A percentile compares a stretch with the other conserved stretches of the same genome.
These are phyloP conservation scores for Zea mays DNA, from an alignment of 176 grass and related monocot species.

Conservation along the genomic window DNA sequence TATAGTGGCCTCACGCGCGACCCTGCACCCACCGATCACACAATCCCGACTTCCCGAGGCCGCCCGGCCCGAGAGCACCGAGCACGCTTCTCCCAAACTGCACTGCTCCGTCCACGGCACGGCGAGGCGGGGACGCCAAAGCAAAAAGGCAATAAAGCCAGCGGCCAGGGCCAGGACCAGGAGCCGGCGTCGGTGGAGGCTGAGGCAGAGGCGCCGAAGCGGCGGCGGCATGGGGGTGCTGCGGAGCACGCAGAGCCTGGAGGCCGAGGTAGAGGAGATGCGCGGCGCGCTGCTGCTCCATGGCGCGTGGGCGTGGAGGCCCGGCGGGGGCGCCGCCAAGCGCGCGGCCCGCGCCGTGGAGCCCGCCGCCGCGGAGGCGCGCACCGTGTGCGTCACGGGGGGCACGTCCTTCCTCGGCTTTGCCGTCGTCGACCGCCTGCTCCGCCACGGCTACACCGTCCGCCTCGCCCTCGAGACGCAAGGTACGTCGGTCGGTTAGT, in stretches of 20 bases:
- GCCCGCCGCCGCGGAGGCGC: conserved; percentile 31
- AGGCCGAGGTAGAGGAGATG: conserved; percentile 96
- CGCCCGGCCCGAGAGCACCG: background rate
- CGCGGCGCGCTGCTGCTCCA: conserved; percentile 51
- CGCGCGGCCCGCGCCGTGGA: conserved; percentile 32
- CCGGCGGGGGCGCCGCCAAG: conserved; percentile 34
- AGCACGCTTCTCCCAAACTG: background rate
- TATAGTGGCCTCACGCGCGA: background rate
- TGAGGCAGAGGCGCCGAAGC: background rate
- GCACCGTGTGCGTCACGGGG: conserved; percentile 84
- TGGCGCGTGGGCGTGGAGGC: conserved; percentile 36
- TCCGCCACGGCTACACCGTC: conserved; percentile 78
- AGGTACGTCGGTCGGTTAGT: conserved; percentile 40
- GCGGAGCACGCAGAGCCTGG: conserved; percentile 78
- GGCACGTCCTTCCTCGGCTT: conserved; percentile 82
- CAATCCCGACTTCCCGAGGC: background rate
- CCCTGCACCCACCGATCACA: conserved; percentile 21
- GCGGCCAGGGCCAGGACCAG: too few relatives aligned
- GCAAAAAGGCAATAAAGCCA: background rate
- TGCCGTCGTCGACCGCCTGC: conserved; percentile 85
- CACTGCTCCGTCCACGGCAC: background rate
- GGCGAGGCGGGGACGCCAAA: conserved; percentile 23
- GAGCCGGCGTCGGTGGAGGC: background rate
- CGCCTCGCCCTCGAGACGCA: conserved; percentile 85
- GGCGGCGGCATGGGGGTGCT: conserved; percentile 68